Percentiles rank a stretch among this genome's conserved stretches.
These are phyloP conservation scores for Paramecium sonneborni DNA, from an alignment of 73 alveolate species.

Conservation along the genomic window DNA sequence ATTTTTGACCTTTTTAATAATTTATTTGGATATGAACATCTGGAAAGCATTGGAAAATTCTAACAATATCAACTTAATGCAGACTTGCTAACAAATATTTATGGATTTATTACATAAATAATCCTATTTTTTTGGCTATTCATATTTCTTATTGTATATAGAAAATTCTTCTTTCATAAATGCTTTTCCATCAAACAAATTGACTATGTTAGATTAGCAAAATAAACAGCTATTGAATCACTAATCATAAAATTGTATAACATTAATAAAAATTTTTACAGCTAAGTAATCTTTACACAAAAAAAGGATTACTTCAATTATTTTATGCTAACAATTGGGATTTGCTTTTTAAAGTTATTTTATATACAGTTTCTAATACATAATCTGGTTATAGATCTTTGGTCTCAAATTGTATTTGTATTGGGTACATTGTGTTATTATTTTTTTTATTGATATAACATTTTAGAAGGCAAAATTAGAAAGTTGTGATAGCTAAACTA, in stretches of 20 bases:
- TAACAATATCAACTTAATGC: neutral
- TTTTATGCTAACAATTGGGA: neutral
- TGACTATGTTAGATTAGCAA: neutral
- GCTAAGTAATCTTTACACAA: neutral
- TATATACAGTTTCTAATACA: neutral
- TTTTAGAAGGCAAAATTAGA: neutral
- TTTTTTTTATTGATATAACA: neutral
- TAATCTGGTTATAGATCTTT: neutral
- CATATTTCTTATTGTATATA: neutral
- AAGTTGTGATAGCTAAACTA: neutral
- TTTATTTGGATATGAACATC: no score
- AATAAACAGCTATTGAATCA: neutral
- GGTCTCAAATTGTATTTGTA: neutral
- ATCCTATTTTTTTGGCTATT: neutral
- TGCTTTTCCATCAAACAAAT: neutral
- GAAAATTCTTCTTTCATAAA: neutral
- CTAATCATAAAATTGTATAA: neutral
- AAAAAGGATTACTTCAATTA: neutral
- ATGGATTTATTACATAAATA: neutral
- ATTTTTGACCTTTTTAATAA: no score
- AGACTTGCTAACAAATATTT: neutral
- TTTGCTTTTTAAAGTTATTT: neutral
- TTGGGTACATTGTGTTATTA: neutral
- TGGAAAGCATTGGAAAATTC: neutral
- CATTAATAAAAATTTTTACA: neutral